A percentile compares a stretch with the other conserved stretches of the same genome.
Conservation (phyloP, 2,329 filamentous ascomycete genomes). For the Boeremia exigua region DNA sequence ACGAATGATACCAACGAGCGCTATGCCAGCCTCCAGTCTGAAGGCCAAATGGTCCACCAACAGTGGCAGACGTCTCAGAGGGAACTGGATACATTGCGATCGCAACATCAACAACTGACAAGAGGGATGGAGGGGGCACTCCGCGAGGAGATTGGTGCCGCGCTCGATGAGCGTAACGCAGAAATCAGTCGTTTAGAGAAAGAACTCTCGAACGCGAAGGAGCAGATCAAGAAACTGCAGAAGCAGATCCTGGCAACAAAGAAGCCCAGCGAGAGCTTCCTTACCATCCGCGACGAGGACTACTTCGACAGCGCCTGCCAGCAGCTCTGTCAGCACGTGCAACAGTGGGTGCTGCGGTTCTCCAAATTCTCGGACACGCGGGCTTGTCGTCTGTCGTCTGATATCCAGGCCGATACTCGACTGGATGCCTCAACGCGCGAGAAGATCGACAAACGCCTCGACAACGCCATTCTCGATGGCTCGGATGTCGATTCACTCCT, state of each 20-base stretch:
- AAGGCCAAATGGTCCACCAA: slow-evolving; percentile 63
- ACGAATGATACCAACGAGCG: slow-evolving; percentile 76
- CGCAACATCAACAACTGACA: slow-evolving; percentile 67
- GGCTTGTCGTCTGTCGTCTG: slow-evolving; percentile 79
- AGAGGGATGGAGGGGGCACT: slow-evolving; percentile 68
- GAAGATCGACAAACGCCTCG: slow-evolving; percentile 90
- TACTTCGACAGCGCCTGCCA: slow-evolving; percentile 95
- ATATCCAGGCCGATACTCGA: slow-evolving; percentile 71
- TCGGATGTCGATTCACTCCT: slow-evolving; percentile 91
- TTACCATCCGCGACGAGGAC: slow-evolving; percentile 84
- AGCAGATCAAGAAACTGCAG: slow-evolving; percentile 66
- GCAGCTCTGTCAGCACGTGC: slow-evolving; percentile 91
- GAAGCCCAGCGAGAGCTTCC: slow-evolving; percentile 72
- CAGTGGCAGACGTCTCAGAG: slow-evolving; percentile 66
- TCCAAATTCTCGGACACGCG: slow-evolving; percentile 96
- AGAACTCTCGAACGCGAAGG: slow-evolving; percentile 75
- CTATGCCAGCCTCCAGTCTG: slow-evolving; percentile 69
- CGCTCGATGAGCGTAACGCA: slow-evolving; percentile 79
- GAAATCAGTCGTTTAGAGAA: slow-evolving; percentile 80
- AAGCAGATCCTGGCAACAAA: slow-evolving; percentile 63
- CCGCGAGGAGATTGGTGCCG: slow-evolving; percentile 65
- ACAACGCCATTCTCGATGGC: slow-evolving; percentile 92
- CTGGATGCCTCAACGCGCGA: slow-evolving; percentile 57
- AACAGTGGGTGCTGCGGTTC: slow-evolving; percentile 97
- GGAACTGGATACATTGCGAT: slow-evolving; percentile 72